Evolutionary conservation across 1,284 basidiomycete genomes (phyloP).

Genomic region (Pterula multifida): DNA sequence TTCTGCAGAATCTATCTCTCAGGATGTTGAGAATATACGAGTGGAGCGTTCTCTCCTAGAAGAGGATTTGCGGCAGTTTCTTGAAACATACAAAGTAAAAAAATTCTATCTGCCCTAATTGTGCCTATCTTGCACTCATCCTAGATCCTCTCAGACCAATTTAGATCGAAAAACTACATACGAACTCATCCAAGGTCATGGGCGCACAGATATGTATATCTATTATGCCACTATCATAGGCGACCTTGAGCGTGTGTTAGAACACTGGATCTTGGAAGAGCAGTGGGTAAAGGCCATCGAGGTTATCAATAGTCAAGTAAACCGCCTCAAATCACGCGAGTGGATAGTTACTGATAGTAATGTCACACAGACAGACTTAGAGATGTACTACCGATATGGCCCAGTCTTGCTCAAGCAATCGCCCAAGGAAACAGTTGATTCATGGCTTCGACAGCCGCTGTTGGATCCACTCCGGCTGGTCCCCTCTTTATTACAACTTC

Average conservation of each 20-base stretch:
- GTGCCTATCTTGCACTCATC: slow-evolving; percentile 2
- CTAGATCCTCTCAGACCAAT: slow-evolving; percentile 40
- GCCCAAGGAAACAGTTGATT: slow-evolving; percentile 83
- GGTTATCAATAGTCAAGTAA: slow-evolving; percentile 75
- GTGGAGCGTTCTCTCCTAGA: slow-evolving; percentile 79
- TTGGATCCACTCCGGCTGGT: slow-evolving; percentile 81
- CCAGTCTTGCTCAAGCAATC: slow-evolving; percentile 79
- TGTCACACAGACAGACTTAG: slow-evolving; percentile 49
- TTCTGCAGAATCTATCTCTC: slow-evolving; percentile 72
- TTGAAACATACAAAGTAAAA: slow-evolving; percentile 80
- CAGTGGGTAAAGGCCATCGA: slow-evolving; percentile 89
- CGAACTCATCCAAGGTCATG: slow-evolving; percentile 88
- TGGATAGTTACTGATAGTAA: slow-evolving; percentile 7
- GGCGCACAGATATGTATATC: slow-evolving; percentile 85
- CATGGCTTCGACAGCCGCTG: slow-evolving; percentile 76
- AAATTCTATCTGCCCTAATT: neutral
- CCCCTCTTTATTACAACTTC: slow-evolving; percentile 79
- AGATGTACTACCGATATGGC: slow-evolving; percentile 90
- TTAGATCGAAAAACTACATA: slow-evolving; percentile 81
- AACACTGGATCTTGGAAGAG: slow-evolving; percentile 87
- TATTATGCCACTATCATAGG: slow-evolving; percentile 80
- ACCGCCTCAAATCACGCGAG: neutral
- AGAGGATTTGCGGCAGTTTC: slow-evolving; percentile 86
- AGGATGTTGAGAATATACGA: slow-evolving; percentile 79
- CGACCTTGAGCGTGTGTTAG: slow-evolving; percentile 80